phyloP scores from a whole-genome alignment of 2,329 filamentous ascomycete species.

The Trichoderma afroharzianum region DNA sequence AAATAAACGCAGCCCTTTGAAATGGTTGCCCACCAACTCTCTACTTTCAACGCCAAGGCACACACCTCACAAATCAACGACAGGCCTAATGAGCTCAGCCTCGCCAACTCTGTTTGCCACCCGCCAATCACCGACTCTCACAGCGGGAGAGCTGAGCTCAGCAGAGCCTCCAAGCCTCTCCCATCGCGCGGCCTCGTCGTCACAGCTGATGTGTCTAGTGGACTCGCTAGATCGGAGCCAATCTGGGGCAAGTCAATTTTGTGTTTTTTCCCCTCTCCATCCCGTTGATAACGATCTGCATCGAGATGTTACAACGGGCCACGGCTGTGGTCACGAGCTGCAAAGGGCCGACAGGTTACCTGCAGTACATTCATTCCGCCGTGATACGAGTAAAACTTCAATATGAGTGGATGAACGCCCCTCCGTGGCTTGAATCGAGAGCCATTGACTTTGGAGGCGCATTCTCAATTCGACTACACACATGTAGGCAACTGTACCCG shows the following conservation, averaged over 20 bases:
- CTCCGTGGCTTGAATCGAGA: background rate
- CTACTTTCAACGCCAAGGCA: background rate
- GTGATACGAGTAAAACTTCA: background rate
- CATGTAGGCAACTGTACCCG: background rate
- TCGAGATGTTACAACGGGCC: background rate
- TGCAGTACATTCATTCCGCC: background rate
- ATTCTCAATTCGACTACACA: background rate
- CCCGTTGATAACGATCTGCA: background rate
- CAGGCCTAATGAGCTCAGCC: background rate
- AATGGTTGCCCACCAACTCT: background rate
- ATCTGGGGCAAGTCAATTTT: background rate
- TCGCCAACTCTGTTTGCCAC: background rate
- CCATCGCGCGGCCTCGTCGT: constrained; percentile 9
- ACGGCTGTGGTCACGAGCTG: background rate
- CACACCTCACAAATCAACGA: background rate
- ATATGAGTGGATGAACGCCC: background rate
- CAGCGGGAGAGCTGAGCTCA: background rate
- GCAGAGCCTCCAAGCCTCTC: constrained; percentile 10
- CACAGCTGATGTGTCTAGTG: constrained; percentile 11
- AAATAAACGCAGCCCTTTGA: background rate
- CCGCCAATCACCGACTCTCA: background rate
- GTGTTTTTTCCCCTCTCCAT: background rate
- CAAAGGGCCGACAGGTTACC: background rate
- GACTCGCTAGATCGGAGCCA: background rate
- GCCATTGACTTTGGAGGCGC: background rate